Percentiles rank a stretch among this genome's conserved stretches.
Conservation (phyloP, 2,329 filamentous ascomycete genomes). For the Herpomyces periplanetae region DNA sequence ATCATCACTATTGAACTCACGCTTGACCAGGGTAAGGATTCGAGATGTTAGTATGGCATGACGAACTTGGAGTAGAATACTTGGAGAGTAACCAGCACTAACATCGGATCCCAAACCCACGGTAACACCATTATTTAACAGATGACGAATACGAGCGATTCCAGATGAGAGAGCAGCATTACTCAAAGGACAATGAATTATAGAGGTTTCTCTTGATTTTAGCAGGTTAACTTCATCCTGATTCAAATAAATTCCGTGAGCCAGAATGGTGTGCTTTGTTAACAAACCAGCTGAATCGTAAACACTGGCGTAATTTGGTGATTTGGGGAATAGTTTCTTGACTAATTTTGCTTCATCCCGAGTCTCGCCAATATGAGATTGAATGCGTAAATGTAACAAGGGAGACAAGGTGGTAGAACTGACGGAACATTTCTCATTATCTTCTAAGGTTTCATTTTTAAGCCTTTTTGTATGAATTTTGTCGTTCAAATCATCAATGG, state of each 20-base stretch:
- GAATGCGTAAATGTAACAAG: constrained; percentile 25
- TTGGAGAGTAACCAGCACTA: constrained; percentile 45
- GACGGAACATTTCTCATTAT: no score
- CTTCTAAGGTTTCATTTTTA: no score
- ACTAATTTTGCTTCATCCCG: constrained; percentile 30
- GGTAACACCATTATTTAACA: constrained; percentile 31
- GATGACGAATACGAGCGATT: constrained; percentile 26
- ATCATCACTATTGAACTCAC: constrained; percentile 6
- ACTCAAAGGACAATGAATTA: constrained; percentile 54
- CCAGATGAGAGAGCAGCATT: constrained; percentile 54
- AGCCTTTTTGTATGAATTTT: no score
- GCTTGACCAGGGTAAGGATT: constrained; percentile 6
- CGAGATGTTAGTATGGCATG: constrained; percentile 22
- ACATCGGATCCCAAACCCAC: constrained; percentile 74
- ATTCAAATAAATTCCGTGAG: constrained; percentile 40
- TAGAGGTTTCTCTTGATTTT: constrained; percentile 17
- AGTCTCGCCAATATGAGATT: constrained; percentile 77
- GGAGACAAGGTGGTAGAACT: no score
- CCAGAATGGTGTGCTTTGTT: constrained; percentile 31
- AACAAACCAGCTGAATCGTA: constrained; percentile 37
- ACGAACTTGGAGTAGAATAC: constrained; percentile 40
- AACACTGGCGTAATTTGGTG: constrained; percentile 25
- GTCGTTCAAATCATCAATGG: no score
- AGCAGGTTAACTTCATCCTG: constrained; percentile 24
- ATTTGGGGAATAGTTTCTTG: constrained; percentile 21